phyloP scores from a whole-genome alignment of 2,329 filamentous ascomycete genomes.

The Penicillium hesseltinei region DNA sequence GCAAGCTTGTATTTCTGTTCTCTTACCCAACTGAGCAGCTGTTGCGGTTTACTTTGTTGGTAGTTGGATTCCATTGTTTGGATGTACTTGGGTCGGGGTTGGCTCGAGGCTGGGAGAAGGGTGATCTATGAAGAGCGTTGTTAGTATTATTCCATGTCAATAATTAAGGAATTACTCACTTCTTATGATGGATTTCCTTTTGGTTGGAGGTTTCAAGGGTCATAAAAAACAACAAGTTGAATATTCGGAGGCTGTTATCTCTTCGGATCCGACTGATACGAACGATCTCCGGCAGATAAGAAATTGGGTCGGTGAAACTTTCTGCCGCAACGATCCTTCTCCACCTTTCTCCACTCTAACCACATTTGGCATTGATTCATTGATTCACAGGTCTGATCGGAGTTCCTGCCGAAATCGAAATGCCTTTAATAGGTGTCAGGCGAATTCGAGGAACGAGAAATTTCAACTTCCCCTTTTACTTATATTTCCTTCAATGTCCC shows the following conservation, averaged over 20 bases:
- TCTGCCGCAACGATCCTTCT: background rate
- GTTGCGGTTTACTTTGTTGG: background rate
- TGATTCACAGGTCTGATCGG: background rate
- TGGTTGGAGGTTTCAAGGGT: background rate
- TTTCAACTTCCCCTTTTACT: background rate
- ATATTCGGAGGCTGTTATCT: background rate
- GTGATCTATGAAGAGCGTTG: background rate
- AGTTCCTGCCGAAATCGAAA: background rate
- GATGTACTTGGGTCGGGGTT: background rate
- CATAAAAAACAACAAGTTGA: background rate
- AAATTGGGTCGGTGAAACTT: background rate
- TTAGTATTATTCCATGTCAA: too few species aligned
- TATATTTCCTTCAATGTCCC: background rate
- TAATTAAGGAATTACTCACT: background rate
- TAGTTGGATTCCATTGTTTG: background rate
- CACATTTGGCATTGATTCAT: background rate
- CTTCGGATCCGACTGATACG: slow-evolving; percentile 4
- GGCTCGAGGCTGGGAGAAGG: background rate
- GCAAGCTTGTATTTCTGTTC: background rate
- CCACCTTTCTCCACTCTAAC: background rate
- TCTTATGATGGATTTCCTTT: background rate
- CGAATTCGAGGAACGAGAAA: background rate
- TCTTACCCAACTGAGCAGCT: background rate
- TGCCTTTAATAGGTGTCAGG: background rate
- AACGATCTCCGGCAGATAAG: background rate